A percentile compares a stretch with the other conserved stretches of the same genome.
Conservation (phyloP, 257 asterid genomes). For the Solanum pennellii region DNA sequence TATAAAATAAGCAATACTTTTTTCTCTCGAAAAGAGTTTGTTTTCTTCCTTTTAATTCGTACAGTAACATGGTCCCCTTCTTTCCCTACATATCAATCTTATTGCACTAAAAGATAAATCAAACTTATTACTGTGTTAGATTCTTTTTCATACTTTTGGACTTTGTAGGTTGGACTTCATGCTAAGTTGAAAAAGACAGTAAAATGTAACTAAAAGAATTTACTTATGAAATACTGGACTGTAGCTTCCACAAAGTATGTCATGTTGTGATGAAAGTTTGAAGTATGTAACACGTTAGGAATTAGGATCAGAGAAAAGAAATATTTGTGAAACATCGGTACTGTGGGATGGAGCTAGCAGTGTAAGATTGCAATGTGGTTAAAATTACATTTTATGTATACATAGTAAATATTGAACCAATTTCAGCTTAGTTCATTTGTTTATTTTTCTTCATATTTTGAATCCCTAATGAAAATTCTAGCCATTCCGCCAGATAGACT, state of each 20-base stretch:
- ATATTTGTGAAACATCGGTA: not conserved
- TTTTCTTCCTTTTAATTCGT: not conserved
- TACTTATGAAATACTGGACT: not conserved
- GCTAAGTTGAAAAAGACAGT: not conserved
- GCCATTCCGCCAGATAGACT: not conserved
- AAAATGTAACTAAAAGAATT: not conserved
- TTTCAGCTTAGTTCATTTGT: not conserved
- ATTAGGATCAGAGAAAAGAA: not conserved
- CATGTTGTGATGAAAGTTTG: not conserved
- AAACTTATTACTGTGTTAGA: not conserved
- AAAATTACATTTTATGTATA: too few species aligned
- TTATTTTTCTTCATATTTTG: not conserved
- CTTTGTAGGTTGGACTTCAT: not conserved
- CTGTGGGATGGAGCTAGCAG: not conserved
- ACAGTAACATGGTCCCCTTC: not conserved
- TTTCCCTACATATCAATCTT: not conserved
- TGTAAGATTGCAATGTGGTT: not conserved
- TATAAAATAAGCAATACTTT: not conserved
- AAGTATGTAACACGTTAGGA: not conserved
- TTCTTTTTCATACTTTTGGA: not conserved
- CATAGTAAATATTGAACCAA: not conserved
- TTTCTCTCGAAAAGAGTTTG: not conserved
- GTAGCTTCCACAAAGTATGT: not conserved
- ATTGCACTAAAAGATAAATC: not conserved
- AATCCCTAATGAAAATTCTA: not conserved